Evolutionary conservation across 805 yeast species (phyloP).

Genomic region (Wickerhamiella qilinensis): DNA sequence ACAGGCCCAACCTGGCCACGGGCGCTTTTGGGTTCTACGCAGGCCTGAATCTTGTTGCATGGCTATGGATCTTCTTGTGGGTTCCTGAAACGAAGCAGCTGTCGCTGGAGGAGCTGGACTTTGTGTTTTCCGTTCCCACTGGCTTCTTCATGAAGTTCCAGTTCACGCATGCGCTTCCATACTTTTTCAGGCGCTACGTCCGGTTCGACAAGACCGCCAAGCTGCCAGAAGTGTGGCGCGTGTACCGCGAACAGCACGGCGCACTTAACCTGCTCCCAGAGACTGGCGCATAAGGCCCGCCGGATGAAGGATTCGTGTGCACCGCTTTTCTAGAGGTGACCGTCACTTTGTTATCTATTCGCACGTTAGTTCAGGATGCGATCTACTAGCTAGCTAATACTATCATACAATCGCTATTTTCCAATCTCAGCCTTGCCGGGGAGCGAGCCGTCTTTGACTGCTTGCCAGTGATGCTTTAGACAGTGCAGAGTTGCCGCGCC

Average conservation of each 20-base stretch:
- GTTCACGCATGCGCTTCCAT: conserved; percentile 13
- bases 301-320: too few relatives aligned
- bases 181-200: conserved; percentile 7
- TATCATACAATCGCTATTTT: too few relatives aligned
- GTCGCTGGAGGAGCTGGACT: conserved; percentile 64
- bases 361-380: conserved; percentile 2
- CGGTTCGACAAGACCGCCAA: not conserved
- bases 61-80: conserved; percentile 37
- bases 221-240: not conserved
- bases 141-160: conserved; percentile 37
- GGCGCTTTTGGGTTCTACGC: conserved; percentile 88
- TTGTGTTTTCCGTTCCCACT: conserved; percentile 45
- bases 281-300: too few relatives aligned
- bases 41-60: conserved; percentile 66
- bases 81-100: conserved; percentile 55
- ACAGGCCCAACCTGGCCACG: conserved; percentile 20
- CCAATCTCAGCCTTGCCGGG: too few relatives aligned
- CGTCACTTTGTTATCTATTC: too few relatives aligned
- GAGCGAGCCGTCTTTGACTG: too few relatives aligned
- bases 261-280: not conserved
- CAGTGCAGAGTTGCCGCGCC: too few relatives aligned
- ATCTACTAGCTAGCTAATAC: too few relatives aligned
- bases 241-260: not conserved
- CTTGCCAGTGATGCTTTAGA: too few relatives aligned
- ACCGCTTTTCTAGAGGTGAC: too few relatives aligned